phyloP scores from a whole-genome alignment of 75 land plant genomes.

The Picea sitchensis region DNA sequence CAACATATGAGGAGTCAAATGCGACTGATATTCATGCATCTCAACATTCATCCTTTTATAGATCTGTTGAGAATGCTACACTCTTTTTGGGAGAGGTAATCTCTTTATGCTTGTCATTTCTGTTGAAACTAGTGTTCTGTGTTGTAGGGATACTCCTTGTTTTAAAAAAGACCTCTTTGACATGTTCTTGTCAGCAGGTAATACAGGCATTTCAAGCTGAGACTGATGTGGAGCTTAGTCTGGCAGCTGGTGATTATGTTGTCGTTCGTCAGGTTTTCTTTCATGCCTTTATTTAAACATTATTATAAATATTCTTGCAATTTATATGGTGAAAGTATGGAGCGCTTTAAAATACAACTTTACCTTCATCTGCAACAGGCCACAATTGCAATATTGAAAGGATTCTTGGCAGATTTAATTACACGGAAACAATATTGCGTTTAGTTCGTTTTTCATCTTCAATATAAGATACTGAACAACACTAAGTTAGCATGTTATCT shows the following conservation, averaged over 20 bases:
- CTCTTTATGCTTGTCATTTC: not conserved
- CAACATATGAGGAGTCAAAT: conserved; percentile 16
- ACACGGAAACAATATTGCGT: too few relatives aligned
- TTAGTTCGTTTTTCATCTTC: too few relatives aligned
- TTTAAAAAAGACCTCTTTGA: not conserved
- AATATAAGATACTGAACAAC: too few relatives aligned
- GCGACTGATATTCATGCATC: conserved; percentile 22
- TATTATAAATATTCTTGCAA: too few relatives aligned
- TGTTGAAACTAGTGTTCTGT: not conserved
- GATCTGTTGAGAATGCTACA: conserved; percentile 35
- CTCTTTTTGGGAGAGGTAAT: conserved; percentile 76
- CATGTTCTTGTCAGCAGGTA: conserved; percentile 7
- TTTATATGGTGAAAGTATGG: too few relatives aligned
- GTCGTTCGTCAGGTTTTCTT: conserved; percentile 27
- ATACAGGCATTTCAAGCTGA: conserved; percentile 30
- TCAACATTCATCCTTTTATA: conserved; percentile 21
- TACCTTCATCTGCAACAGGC: too few relatives aligned
- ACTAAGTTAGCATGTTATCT: too few relatives aligned
- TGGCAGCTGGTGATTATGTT: conserved; percentile 21
- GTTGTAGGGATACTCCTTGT: not conserved
- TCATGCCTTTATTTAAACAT: too few relatives aligned
- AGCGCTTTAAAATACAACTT: too few relatives aligned
- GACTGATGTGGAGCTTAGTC: conserved; percentile 23
- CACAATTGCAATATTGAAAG: too few relatives aligned
- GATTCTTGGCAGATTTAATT: too few relatives aligned